A percentile compares a stretch with the other conserved stretches of the same genome.
These are phyloP conservation scores for Babesia sp. DNA, from an alignment of 169 alveolate species.

Conservation along the genomic window DNA sequence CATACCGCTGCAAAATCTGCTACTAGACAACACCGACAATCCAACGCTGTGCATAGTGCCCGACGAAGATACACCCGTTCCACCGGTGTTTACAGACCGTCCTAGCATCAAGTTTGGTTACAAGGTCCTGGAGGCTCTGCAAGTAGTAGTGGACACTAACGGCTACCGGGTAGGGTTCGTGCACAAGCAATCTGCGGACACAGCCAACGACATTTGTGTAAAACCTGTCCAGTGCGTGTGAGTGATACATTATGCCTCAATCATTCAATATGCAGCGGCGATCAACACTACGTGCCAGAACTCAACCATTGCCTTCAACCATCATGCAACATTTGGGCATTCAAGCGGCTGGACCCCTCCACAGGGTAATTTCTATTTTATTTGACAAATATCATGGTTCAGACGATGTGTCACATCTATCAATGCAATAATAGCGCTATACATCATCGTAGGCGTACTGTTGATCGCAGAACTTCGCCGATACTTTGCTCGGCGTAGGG, in stretches of 20 bases:
- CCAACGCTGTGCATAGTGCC: conserved; percentile 69
- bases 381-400: neutral
- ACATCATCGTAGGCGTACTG: conserved; percentile 1
- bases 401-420: conserved; percentile 54
- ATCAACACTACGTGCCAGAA: conserved; percentile 73
- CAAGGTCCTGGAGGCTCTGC: conserved; percentile 70
- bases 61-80: conserved; percentile 48
- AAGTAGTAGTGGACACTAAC: conserved; percentile 71
- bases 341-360: conserved; percentile 66
- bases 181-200: conserved; percentile 48
- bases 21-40: conserved; percentile 58
- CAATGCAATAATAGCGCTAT: conserved; percentile 3
- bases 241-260: neutral
- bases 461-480: conserved; percentile 26
- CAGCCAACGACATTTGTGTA: conserved; percentile 58
- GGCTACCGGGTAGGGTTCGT: conserved; percentile 70
- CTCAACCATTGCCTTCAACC: conserved; percentile 76
- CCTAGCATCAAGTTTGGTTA: conserved; percentile 77
- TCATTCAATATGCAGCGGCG: conserved; percentile 57
- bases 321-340: conserved; percentile 73
- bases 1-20: conserved; percentile 64
- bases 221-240: conserved; percentile 36
- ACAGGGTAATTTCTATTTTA: conserved; percentile 31
- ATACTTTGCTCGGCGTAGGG: conserved; percentile 20
- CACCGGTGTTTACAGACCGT: conserved; percentile 64